Base-by-base conservation (phyloP, 2,329 filamentous ascomycete genomes). In the Ceratocystis destructans region DNA sequence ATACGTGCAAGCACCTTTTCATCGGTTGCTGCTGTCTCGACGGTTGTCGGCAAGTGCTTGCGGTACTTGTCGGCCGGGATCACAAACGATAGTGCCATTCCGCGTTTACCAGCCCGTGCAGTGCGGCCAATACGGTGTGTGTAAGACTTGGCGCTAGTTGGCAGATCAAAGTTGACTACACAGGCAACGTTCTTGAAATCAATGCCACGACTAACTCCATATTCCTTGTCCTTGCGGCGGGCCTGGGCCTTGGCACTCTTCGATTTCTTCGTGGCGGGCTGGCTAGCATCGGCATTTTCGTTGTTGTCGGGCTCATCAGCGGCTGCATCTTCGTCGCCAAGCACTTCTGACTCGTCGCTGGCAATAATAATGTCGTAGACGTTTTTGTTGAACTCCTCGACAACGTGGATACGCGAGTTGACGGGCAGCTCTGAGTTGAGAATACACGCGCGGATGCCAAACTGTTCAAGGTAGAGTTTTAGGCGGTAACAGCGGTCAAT, bases 291-390 rank as follows among this genome's bases (percentile, higher is more conserved):
- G 72, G 70, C 66, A 72, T 74, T 63, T 73, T 73, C 65, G n/a
- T 71, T 70, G n/a, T 71, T 70, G 17, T 71, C 71, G 22, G 73
- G 71, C 48, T 71, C 72, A 46, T 73, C 73, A 28, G 75, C 73
- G 20, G 75, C 73, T 45, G 74, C 71, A 6, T 80, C 79, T 64
- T 87, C 84, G 22, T 84, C 82, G 12, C 88, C 90, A 10, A 96
- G 75, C 10, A 95, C 83, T 73, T 96, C 91, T 70, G 89, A 87
- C 73, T 96, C 92, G 71, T 99, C 94, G 0, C 90, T 92, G 0
- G 94, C 94, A 71, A 99, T 96, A 70, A 99, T 92, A 69, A 97
- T 96, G 72, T 99, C 93, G 80, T 99, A 99, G 5, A 97, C 86
- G 64, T 90, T 89, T 76, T 89, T 89, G 78, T 97, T 99, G 77